A percentile compares a stretch with the other conserved stretches of the same genome.
These are phyloP conservation scores for Ceratocystis eucalypticola DNA, from an alignment of 2,329 filamentous ascomycete genomes.

Conservation along the genomic window DNA sequence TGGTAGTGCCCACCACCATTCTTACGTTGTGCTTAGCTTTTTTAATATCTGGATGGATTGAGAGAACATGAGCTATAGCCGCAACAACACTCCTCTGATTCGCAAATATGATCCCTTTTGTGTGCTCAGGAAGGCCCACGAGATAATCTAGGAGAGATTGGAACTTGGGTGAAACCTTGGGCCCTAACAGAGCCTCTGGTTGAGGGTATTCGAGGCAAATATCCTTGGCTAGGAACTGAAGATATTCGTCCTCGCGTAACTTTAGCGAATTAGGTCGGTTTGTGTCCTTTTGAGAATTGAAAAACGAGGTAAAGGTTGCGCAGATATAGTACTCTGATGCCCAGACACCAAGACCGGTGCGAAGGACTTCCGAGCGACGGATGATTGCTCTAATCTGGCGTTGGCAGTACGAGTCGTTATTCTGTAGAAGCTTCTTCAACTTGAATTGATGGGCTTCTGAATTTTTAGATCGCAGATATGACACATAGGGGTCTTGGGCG, in stretches of 20 bases:
- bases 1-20: constrained; percentile 41
- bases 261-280: constrained; percentile 26
- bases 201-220: constrained; percentile 24
- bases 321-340: constrained; percentile 53
- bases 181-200: constrained; percentile 19
- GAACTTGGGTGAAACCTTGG: constrained; percentile 44
- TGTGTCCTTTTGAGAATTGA: constrained; percentile 21
- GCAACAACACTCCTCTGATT: constrained; percentile 47
- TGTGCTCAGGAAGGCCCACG: background rate
- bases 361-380: constrained; percentile 37
- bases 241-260: constrained; percentile 41
- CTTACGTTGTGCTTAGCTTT: constrained; percentile 35
- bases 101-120: constrained; percentile 53
- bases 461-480: constrained; percentile 32
- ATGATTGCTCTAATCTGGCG: constrained; percentile 44
- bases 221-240: constrained; percentile 34
- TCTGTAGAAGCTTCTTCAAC: constrained; percentile 30
- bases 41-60: constrained; percentile 35
- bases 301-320: constrained; percentile 29
- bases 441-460: constrained; percentile 30
- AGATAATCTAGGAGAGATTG: constrained; percentile 40
- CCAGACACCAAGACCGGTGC: constrained; percentile 50
- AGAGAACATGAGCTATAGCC: constrained; percentile 45
- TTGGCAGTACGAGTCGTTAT: constrained; percentile 37
- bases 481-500: constrained; percentile 45